Percentiles rank a stretch among this genome's conserved stretches.
phyloP scores from a whole-genome alignment of 2,329 filamentous ascomycete species.

The Ophiostoma sp. region DNA sequence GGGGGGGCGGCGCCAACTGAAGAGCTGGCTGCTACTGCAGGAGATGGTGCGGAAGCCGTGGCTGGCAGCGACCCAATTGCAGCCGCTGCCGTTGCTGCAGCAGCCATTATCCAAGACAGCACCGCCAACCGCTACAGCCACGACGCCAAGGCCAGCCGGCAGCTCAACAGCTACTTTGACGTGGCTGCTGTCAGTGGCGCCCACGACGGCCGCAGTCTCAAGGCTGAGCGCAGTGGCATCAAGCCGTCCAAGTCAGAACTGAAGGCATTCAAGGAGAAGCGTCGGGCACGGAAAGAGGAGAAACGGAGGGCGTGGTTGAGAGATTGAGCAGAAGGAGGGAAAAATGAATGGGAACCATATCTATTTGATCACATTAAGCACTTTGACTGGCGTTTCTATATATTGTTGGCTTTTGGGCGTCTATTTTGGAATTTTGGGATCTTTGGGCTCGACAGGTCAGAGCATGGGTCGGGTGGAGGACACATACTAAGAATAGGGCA shows the following conservation, averaged over 20 bases:
- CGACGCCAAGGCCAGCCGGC: slow-evolving; percentile 80
- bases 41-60: slow-evolving; percentile 34
- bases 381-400: neutral
- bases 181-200: slow-evolving; percentile 90
- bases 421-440: neutral
- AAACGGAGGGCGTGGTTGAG: slow-evolving; percentile 88
- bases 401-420: neutral
- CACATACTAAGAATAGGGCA: neutral
- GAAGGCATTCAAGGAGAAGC: slow-evolving; percentile 88
- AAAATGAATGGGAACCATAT: neutral
- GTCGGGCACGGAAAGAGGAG: slow-evolving; percentile 86
- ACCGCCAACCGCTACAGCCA: slow-evolving; percentile 70
- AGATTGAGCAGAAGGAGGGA: slow-evolving; percentile 57
- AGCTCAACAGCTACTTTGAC: slow-evolving; percentile 95
- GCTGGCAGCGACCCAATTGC: slow-evolving; percentile 37
- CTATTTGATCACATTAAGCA: neutral
- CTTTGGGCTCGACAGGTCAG: neutral
- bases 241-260: slow-evolving; percentile 82
- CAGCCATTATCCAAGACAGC: slow-evolving; percentile 77
- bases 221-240: slow-evolving; percentile 84
- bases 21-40: slow-evolving; percentile 26
- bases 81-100: slow-evolving; percentile 28
- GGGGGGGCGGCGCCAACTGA: slow-evolving; percentile 32
- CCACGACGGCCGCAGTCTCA: slow-evolving; percentile 86
- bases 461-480: neutral